Evolutionary conservation across 345 rosid species (phyloP).

Genomic region (Hibiscus syriacus): DNA sequence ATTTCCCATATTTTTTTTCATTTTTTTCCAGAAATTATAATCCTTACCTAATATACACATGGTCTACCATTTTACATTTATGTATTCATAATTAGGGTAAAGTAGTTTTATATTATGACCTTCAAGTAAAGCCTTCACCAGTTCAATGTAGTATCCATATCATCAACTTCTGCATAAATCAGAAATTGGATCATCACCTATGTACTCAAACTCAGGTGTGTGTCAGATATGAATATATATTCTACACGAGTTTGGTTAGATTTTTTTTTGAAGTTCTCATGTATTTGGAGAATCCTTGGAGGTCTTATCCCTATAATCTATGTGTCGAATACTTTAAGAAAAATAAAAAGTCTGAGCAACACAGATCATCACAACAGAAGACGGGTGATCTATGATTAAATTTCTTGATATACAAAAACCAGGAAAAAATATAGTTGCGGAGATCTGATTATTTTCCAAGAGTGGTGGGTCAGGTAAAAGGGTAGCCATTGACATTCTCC

Average conservation of each 20-base stretch:
- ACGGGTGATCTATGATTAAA: background rate
- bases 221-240: too few relatives aligned
- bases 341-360: too few relatives aligned
- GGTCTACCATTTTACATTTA: slow-evolving; percentile 7
- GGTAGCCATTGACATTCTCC: slow-evolving; percentile 18
- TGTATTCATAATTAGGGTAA: background rate
- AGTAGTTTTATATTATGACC: background rate
- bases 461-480: background rate
- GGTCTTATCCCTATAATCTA: too few relatives aligned
- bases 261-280: too few relatives aligned
- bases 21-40: background rate
- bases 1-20: background rate
- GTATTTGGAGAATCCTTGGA: too few relatives aligned
- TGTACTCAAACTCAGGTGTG: too few relatives aligned
- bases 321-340: too few relatives aligned
- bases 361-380: background rate
- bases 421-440: background rate
- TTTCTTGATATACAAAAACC: background rate
- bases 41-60: background rate
- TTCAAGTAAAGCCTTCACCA: background rate
- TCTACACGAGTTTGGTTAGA: too few relatives aligned
- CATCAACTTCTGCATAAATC: background rate
- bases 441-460: background rate
- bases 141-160: background rate
- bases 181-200: too few relatives aligned